Evolutionary conservation across 2,329 filamentous ascomycete genomes (phyloP).

Genomic region (Pseudogymnoascus sp.): DNA sequence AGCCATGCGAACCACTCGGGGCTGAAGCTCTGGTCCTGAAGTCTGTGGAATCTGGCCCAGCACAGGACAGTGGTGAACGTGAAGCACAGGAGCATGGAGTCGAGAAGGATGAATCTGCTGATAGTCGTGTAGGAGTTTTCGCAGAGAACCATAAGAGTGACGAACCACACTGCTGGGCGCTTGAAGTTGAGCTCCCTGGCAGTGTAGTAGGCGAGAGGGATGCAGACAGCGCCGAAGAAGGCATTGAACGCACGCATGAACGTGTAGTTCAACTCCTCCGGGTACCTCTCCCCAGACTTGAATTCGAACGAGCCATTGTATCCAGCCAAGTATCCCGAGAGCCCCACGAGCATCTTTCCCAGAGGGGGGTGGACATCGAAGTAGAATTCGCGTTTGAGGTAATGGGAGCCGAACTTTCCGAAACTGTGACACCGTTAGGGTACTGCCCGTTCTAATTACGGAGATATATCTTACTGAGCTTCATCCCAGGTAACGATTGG

Average conservation of each 20-base stretch:
- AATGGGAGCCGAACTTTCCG: conserved; percentile 97
- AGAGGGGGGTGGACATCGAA: conserved; percentile 94
- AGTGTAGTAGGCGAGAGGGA: conserved; percentile 92
- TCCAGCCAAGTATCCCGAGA: conserved; percentile 90
- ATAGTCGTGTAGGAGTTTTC: conserved; percentile 99
- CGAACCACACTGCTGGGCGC: conserved; percentile 83
- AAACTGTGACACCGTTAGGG: conserved; percentile 46
- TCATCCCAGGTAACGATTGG: conserved; percentile 70
- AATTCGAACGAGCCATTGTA: conserved; percentile 99
- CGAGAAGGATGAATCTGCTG: conserved; percentile 93
- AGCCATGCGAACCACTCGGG: conserved; percentile 93
- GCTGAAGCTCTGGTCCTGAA: conserved; percentile 78
- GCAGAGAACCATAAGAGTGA: conserved; percentile 94
- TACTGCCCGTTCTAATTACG: conserved; percentile 28
- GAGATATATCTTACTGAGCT: conserved; percentile 50
- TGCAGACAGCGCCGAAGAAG: conserved; percentile 83
- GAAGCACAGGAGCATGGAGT: conserved; percentile 97
- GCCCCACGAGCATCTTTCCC: conserved; percentile 95
- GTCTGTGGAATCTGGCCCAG: conserved; percentile 93
- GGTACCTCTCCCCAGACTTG: conserved; percentile 96
- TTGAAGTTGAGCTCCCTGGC: conserved; percentile 83
- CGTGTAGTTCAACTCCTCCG: conserved; percentile 87
- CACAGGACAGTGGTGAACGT: conserved; percentile 97
- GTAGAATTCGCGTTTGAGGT: conserved; percentile 98
- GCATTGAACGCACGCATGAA: conserved; percentile 99